Evolutionary conservation across 2,329 filamentous ascomycete species (phyloP), one percentile per base, ranked within the genome.

Genomic region (Fusarium multiceps): DNA sequence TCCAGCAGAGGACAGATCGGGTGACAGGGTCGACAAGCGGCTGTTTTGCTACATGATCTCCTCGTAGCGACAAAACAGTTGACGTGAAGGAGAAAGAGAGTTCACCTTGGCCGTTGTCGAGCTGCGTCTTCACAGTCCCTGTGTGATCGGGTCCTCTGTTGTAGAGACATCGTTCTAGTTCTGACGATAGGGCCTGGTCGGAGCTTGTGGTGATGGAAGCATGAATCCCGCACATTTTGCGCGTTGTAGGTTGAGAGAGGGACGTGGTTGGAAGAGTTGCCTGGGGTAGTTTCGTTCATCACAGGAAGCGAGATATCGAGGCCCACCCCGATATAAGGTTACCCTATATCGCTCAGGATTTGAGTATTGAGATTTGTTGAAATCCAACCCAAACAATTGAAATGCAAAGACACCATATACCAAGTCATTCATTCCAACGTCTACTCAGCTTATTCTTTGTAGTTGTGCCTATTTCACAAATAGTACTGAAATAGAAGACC

Each of bases 41-140:
- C 78, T 98, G 96, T 34, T 81, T 78, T 9, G 90, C 88, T 51
- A 96, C 77, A 66, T 88, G 83, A 51, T 89, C 86, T 27, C 95
- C 95, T 73, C 96, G 89, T n/a, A 99, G 84, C 6, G 94, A 90
- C n/a, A 98, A 87, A 1, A 99, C 95, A 0, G 94, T 97, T 9
- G 95, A 96, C 14, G 89, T 87, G 75, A 97, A 92, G 18, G 84
- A 86, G 65, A 95, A 73, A 71, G 82, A 81, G 63, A 85, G 76
- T 21, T 72, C 56, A 61, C 61, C 20, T 42, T 76, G 75, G 51
- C 71, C 59, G 14, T 57, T 51, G n/a, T 73, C 61, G 14, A 82
- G 58, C 61, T 68, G 73, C 49, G 71, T 74, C 59, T 80, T 74
- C 21, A 81, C 76, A 30, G 83, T 80, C 40, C 86, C 87, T 25